phyloP scores from a whole-genome alignment of 2,329 filamentous ascomycete genomes.

The Pseudogymnoascus sp. region DNA sequence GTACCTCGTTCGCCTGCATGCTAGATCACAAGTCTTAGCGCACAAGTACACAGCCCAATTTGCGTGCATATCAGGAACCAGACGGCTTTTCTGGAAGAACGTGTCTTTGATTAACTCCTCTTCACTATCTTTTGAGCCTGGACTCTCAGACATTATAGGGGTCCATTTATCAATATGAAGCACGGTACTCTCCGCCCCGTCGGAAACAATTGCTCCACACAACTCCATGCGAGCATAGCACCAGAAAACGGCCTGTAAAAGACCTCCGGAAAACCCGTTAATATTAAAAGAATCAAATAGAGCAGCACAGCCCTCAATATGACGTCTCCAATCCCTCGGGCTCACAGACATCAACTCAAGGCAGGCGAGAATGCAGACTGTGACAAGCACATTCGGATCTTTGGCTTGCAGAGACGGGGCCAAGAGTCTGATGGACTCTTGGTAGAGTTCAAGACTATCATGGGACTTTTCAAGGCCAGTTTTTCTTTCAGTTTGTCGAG shows the following conservation, averaged over 20 bases:
- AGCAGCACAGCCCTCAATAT: slow-evolving; percentile 49
- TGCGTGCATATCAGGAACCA: slow-evolving; percentile 46
- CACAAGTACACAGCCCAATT: slow-evolving; percentile 53
- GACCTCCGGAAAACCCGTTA: slow-evolving; percentile 40
- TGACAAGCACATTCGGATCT: slow-evolving; percentile 39
- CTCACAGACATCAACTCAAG: slow-evolving; percentile 43
- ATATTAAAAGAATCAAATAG: slow-evolving; percentile 45
- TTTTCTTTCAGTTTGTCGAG: slow-evolving; percentile 43
- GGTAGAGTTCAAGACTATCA: slow-evolving; percentile 46
- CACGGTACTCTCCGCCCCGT: slow-evolving; percentile 40
- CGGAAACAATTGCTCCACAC: slow-evolving; percentile 46
- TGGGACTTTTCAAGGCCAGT: slow-evolving; percentile 34
- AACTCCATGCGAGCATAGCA: slow-evolving; percentile 51
- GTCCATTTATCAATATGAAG: slow-evolving; percentile 44
- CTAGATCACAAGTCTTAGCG: slow-evolving; percentile 43
- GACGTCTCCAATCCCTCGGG: slow-evolving; percentile 45
- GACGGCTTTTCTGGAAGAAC: slow-evolving; percentile 18
- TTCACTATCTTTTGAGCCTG: neutral
- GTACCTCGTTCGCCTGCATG: slow-evolving; percentile 41
- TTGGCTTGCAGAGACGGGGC: slow-evolving; percentile 36
- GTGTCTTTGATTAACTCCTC: slow-evolving; percentile 13
- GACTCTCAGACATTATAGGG: slow-evolving; percentile 23
- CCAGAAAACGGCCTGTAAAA: slow-evolving; percentile 49
- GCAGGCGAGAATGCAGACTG: slow-evolving; percentile 40
- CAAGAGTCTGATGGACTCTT: slow-evolving; percentile 41